These are phyloP conservation scores for Suillus plorans DNA, from an alignment of 768 basidiomycete species.

Conservation along the genomic window DNA sequence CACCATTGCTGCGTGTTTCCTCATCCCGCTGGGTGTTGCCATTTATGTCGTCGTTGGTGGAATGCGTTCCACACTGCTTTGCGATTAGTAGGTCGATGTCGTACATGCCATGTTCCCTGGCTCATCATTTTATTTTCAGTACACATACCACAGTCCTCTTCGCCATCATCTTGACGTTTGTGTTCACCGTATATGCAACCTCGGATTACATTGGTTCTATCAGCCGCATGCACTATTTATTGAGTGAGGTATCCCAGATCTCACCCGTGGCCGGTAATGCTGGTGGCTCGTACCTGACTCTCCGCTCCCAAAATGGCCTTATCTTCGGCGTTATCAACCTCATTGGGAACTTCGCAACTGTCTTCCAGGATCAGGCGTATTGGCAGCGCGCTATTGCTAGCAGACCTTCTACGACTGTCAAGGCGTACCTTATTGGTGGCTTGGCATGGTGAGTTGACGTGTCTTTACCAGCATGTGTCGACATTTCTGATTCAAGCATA, in stretches of 20 bases:
- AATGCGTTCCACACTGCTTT: conserved; percentile 83
- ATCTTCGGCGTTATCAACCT: conserved; percentile 89
- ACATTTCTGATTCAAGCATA: conserved; percentile 17
- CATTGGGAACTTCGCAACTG: conserved; percentile 77
- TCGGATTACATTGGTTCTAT: conserved; percentile 79
- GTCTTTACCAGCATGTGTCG: neutral
- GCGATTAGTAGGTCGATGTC: conserved; percentile 68
- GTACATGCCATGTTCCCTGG: neutral
- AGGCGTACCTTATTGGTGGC: conserved; percentile 88
- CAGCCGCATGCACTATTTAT: conserved; percentile 73
- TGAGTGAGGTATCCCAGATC: conserved; percentile 52
- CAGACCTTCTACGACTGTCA: conserved; percentile 80
- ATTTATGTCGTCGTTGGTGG: conserved; percentile 88
- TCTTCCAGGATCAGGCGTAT: conserved; percentile 74
- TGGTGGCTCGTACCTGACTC: conserved; percentile 80
- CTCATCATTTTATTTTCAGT: conserved; percentile 35
- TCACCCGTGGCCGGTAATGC: conserved; percentile 80
- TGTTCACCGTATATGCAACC: conserved; percentile 83
- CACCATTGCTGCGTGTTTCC: conserved; percentile 88
- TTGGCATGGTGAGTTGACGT: conserved; percentile 66
- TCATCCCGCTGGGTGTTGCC: conserved; percentile 84
- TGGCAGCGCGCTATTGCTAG: conserved; percentile 93
- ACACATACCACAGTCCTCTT: conserved; percentile 88
- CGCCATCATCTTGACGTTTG: conserved; percentile 74
- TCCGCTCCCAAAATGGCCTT: conserved; percentile 73